Evolutionary conservation across 192 early-diverging fungal genomes (phyloP).

Genomic region (Mortierella alpina): DNA sequence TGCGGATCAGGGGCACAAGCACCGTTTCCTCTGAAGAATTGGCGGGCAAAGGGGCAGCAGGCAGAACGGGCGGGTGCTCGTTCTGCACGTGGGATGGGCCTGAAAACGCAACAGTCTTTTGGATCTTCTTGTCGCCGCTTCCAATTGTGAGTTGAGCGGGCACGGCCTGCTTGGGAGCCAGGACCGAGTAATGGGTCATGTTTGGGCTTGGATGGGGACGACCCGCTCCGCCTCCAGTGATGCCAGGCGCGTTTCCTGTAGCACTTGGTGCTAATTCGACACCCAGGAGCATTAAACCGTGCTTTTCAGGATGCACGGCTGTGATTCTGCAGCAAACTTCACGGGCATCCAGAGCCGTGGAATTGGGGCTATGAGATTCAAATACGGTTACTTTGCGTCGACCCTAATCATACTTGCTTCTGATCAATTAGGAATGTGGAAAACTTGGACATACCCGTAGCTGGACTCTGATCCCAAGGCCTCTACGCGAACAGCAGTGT

Average conservation of each 20-base stretch:
- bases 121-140: conserved; percentile 24
- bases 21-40: conserved; percentile 44
- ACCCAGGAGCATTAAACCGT: conserved; percentile 34
- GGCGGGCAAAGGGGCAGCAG: conserved; percentile 20
- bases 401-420: not conserved
- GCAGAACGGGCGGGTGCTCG: conserved; percentile 34
- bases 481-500: conserved; percentile 66
- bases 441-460: conserved; percentile 62
- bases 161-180: conserved; percentile 63
- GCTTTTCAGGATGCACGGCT: conserved; percentile 43
- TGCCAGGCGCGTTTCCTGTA: conserved; percentile 56
- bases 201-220: conserved; percentile 68
- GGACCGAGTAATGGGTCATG: conserved; percentile 69
- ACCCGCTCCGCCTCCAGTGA: conserved; percentile 61
- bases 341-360: conserved; percentile 34
- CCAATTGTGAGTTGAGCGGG: conserved; percentile 56
- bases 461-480: conserved; percentile 67
- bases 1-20: conserved; percentile 61
- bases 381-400: no score
- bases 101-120: conserved; percentile 18
- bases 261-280: conserved; percentile 52
- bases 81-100: conserved; percentile 50
- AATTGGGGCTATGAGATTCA: conserved; percentile 18
- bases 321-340: conserved; percentile 55
- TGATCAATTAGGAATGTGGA: not conserved